These are phyloP conservation scores for Capronia americana DNA, from an alignment of 2,329 filamentous ascomycete genomes.

Conservation along the genomic window DNA sequence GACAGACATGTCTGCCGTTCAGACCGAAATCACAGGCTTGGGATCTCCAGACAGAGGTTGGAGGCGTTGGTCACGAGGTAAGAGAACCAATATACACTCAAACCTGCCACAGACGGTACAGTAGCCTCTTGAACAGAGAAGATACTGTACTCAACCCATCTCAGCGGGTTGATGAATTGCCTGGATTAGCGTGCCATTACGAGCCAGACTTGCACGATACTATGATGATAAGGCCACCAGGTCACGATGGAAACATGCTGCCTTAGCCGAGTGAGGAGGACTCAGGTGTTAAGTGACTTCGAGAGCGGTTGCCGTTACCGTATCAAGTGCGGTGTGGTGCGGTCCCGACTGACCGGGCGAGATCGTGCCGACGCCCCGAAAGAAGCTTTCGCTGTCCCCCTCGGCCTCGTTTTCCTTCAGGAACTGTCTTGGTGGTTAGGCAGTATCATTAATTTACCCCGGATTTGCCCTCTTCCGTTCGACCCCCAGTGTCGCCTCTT, in stretches of 20 bases:
- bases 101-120: too few relatives aligned
- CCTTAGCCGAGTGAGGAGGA: background rate
- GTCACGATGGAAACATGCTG: background rate
- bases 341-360: background rate
- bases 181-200: too few relatives aligned
- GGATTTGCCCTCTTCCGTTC: constrained; percentile 17
- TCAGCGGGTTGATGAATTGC: too few relatives aligned
- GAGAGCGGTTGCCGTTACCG: background rate
- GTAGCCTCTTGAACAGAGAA: too few relatives aligned
- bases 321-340: background rate
- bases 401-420: background rate
- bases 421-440: background rate
- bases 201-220: too few relatives aligned
- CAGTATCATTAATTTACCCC: constrained; percentile 14
- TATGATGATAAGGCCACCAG: too few relatives aligned
- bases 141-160: too few relatives aligned
- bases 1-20: constrained; percentile 6
- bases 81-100: too few relatives aligned
- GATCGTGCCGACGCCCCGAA: background rate
- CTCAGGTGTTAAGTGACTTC: background rate
- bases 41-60: too few relatives aligned
- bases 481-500: background rate
- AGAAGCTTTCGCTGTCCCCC: background rate
- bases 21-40: too few relatives aligned
- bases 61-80: too few relatives aligned